phyloP scores from a whole-genome alignment of 179 eudicot species.

The Dionaea muscipula region DNA sequence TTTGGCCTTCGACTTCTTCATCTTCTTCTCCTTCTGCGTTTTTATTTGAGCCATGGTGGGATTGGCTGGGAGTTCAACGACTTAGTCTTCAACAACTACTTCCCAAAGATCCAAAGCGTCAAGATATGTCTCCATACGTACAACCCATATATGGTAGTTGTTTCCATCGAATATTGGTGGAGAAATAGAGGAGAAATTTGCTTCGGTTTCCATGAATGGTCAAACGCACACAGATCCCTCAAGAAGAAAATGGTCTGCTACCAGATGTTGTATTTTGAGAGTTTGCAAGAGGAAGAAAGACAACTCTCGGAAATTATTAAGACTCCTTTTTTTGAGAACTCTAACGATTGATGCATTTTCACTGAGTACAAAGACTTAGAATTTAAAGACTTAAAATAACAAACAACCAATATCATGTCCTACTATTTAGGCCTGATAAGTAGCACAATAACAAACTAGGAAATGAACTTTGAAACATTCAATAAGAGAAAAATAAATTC shows the following conservation, averaged over 20 bases:
- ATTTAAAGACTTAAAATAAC: no score
- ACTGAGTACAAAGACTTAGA: no score
- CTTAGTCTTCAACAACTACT: slow-evolving; percentile 14
- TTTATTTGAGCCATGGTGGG: slow-evolving; percentile 19
- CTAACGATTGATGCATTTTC: no score
- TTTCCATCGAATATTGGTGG: slow-evolving; percentile 12
- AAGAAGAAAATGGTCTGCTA: neutral
- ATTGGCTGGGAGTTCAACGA: slow-evolving; percentile 12
- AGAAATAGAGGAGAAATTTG: slow-evolving; percentile 6
- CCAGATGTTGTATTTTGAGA: neutral
- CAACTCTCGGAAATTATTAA: no score
- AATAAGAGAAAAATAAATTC: no score
- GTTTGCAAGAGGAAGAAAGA: no score
- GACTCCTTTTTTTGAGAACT: no score
- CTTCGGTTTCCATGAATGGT: neutral
- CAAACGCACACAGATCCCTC: neutral
- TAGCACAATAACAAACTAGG: no score
- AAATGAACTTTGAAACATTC: no score
- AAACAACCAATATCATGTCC: no score
- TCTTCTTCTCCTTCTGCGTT: slow-evolving; percentile 9
- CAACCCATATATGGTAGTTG: slow-evolving; percentile 11
- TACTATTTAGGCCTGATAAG: no score
- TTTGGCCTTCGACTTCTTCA: slow-evolving; percentile 13
- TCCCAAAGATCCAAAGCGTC: slow-evolving; percentile 20
- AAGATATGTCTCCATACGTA: slow-evolving; percentile 11